phyloP scores from a whole-genome alignment of 2,329 filamentous ascomycete species.

The Davidsoniella neocaledoniae region DNA sequence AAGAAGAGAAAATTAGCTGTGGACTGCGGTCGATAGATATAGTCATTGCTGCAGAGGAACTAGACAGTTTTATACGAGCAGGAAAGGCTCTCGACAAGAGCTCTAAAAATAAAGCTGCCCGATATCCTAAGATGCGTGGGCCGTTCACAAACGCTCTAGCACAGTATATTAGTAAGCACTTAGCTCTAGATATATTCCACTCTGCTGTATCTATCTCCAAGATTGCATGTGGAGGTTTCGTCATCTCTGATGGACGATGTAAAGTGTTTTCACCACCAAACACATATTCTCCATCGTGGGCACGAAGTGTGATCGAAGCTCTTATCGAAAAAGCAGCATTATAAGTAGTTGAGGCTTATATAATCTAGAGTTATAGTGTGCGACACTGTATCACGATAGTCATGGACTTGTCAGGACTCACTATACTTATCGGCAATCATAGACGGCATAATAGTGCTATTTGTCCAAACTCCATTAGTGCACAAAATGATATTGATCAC shows the following conservation, averaged over 20 bases:
- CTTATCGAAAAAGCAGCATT: constrained; percentile 6
- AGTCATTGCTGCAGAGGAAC: constrained; percentile 31
- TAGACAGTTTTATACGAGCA: constrained; percentile 28
- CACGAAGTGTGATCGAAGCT: constrained; percentile 7
- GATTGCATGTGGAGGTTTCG: constrained; percentile 39
- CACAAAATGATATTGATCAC: too few relatives aligned
- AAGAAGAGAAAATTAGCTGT: constrained; percentile 20
- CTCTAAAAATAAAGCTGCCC: constrained; percentile 20
- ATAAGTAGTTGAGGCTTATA: background rate
- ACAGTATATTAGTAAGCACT: constrained; percentile 32
- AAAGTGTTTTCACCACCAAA: constrained; percentile 26
- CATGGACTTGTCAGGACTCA: too few relatives aligned
- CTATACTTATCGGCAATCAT: too few relatives aligned
- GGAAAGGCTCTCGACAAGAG: constrained; percentile 19
- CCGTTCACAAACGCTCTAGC: constrained; percentile 36
- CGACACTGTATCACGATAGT: too few relatives aligned
- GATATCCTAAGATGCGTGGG: constrained; percentile 14
- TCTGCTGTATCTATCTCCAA: constrained; percentile 35
- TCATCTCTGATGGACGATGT: constrained; percentile 33
- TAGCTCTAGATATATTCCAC: constrained; percentile 38
- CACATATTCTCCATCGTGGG: constrained; percentile 3
- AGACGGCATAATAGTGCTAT: too few relatives aligned
- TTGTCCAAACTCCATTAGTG: too few relatives aligned
- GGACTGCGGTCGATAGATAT: constrained; percentile 32
- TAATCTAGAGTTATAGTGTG: background rate